Evolutionary conservation across 495 filamentous ascomycete genomes (phyloP).

Genomic region (Penicillium salamii): DNA sequence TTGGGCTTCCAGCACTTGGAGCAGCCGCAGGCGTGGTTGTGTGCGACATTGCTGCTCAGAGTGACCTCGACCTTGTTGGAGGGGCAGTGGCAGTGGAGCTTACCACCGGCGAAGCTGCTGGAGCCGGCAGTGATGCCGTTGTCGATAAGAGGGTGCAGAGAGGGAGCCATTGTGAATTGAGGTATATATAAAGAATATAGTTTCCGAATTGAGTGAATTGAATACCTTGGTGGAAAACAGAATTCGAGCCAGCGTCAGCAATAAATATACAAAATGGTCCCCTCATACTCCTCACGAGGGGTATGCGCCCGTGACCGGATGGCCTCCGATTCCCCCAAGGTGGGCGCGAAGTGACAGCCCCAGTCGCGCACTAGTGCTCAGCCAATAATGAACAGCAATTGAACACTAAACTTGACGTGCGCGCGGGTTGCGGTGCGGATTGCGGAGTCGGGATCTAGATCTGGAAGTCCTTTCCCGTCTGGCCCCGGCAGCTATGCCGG

Average conservation of each 20-base stretch:
- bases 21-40: slow-evolving; percentile 66
- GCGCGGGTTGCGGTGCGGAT: too few relatives aligned
- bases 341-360: neutral
- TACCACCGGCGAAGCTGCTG: slow-evolving; percentile 49
- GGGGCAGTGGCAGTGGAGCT: slow-evolving; percentile 52
- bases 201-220: too few relatives aligned
- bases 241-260: neutral
- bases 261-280: neutral
- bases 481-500: neutral
- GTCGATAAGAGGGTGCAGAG: slow-evolving; percentile 59
- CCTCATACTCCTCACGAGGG: slow-evolving; percentile 8
- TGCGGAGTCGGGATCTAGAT: neutral
- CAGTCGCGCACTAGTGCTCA: too few relatives aligned
- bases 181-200: neutral
- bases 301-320: slow-evolving; percentile 1
- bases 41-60: slow-evolving; percentile 50
- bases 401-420: neutral
- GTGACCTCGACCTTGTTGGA: slow-evolving; percentile 48
- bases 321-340: neutral
- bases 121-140: slow-evolving; percentile 48
- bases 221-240: too few relatives aligned
- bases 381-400: too few relatives aligned
- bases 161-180: slow-evolving; percentile 31
- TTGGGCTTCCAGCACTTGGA: slow-evolving; percentile 63
- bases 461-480: slow-evolving; percentile 3